A percentile compares a stretch with the other conserved stretches of the same genome.
These are phyloP conservation scores for Sclerotinia minor DNA, from an alignment of 2,329 filamentous ascomycete genomes.

Conservation along the genomic window DNA sequence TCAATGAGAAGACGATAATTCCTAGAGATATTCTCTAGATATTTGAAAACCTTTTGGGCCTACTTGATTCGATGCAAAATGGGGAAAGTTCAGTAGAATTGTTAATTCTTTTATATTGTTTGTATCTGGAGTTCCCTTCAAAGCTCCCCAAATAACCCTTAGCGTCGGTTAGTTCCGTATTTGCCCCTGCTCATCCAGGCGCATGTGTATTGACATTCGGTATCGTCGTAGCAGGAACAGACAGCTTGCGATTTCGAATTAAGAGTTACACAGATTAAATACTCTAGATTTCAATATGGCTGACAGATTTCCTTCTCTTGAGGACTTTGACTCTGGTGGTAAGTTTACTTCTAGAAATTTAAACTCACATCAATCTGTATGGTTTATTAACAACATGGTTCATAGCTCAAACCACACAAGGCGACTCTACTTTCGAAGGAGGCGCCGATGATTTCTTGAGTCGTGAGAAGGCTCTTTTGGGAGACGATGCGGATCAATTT, in stretches of 20 bases:
- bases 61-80: slow-evolving; percentile 5
- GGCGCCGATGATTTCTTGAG: slow-evolving; percentile 80
- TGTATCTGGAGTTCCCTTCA: slow-evolving; percentile 13
- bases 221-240: slow-evolving; percentile 17
- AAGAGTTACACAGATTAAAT: slow-evolving; percentile 22
- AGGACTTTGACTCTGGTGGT: slow-evolving; percentile 58
- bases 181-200: slow-evolving; percentile 9
- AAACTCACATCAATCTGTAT: slow-evolving; percentile 13
- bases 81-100: slow-evolving; percentile 11
- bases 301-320: slow-evolving; percentile 59
- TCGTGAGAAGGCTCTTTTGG: slow-evolving; percentile 83
- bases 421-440: slow-evolving; percentile 52
- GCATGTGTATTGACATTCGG: slow-evolving; percentile 13
- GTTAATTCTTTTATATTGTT: slow-evolving; percentile 12
- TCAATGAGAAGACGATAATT: neutral
- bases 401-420: slow-evolving; percentile 64
- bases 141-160: slow-evolving; percentile 24
- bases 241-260: slow-evolving; percentile 25
- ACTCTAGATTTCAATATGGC: slow-evolving; percentile 48
- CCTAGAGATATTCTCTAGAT: neutral
- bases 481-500: slow-evolving; percentile 92
- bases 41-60: neutral
- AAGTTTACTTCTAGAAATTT: slow-evolving; percentile 27
- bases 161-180: slow-evolving; percentile 24
- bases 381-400: slow-evolving; percentile 28